Evolutionary conservation across 202 grass and related monocot species (phyloP).

Genomic region (Panicum virgatum): DNA sequence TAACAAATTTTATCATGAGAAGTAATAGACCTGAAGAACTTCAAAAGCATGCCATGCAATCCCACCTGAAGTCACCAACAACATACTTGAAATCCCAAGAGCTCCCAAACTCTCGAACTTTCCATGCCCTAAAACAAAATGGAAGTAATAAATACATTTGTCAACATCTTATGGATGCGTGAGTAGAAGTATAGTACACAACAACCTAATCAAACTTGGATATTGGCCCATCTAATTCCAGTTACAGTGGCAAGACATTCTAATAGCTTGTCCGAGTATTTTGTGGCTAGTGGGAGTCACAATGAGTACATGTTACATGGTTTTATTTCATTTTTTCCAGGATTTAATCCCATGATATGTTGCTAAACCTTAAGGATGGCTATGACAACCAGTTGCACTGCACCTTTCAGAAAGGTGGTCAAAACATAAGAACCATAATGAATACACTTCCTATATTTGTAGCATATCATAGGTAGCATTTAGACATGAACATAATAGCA

Average conservation of each 20-base stretch:
- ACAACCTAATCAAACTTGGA: background rate
- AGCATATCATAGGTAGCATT: background rate
- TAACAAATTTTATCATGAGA: conserved; percentile 21
- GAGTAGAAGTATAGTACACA: background rate
- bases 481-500: conserved; percentile 16
- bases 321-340: background rate
- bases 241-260: conserved; percentile 9
- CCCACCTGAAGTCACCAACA: conserved; percentile 86
- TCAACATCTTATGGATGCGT: background rate
- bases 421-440: conserved; percentile 13
- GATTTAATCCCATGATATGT: background rate
- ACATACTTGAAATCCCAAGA: conserved; percentile 94
- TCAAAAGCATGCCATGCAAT: conserved; percentile 99
- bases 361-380: conserved; percentile 9
- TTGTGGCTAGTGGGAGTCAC: background rate
- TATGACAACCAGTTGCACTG: background rate
- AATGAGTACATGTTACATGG: background rate
- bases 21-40: conserved; percentile 86
- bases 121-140: conserved; percentile 70
- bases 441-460: conserved; percentile 6
- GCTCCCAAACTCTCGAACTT: conserved; percentile 92
- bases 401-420: background rate
- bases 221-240: background rate
- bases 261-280: background rate
- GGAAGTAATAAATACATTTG: conserved; percentile 8